Evolutionary conservation across 2,329 filamentous ascomycete genomes (phyloP).

Genomic region (Botrytis sinoallii): DNA sequence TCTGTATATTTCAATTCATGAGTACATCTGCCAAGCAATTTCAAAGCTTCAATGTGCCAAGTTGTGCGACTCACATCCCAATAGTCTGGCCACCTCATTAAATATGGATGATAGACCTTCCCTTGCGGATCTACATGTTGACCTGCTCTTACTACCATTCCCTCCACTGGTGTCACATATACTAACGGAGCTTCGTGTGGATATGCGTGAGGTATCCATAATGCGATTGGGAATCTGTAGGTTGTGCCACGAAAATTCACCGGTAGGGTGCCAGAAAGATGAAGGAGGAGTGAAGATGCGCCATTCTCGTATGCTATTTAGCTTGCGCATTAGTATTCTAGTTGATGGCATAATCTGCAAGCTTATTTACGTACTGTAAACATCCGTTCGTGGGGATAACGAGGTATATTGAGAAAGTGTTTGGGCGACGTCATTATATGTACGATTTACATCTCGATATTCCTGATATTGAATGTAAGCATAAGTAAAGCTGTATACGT

Average conservation of each 20-base stretch:
- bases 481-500: not conserved
- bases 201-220: conserved; percentile 93
- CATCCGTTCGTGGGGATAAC: conserved; percentile 82
- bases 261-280: conserved; percentile 84
- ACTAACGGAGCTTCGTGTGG: conserved; percentile 80
- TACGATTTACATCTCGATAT: conserved; percentile 88
- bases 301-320: conserved; percentile 80
- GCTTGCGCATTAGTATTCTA: conserved; percentile 22
- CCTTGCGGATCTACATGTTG: conserved; percentile 95
- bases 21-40: conserved; percentile 3
- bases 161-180: conserved; percentile 84
- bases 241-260: conserved; percentile 83
- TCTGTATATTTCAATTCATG: conserved; percentile 48
- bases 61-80: conserved; percentile 70
- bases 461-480: conserved; percentile 55
- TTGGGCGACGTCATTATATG: conserved; percentile 87
- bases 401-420: conserved; percentile 76
- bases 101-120: conserved; percentile 90
- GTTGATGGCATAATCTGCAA: not conserved
- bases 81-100: conserved; percentile 83
- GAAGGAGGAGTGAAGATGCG: conserved; percentile 78
- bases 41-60: not conserved
- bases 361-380: conserved; percentile 68
- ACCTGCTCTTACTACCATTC: conserved; percentile 85
- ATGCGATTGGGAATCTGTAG: conserved; percentile 85